Evolutionary conservation across 306 rosid species (phyloP).

Genomic region (Corylus avellana): DNA sequence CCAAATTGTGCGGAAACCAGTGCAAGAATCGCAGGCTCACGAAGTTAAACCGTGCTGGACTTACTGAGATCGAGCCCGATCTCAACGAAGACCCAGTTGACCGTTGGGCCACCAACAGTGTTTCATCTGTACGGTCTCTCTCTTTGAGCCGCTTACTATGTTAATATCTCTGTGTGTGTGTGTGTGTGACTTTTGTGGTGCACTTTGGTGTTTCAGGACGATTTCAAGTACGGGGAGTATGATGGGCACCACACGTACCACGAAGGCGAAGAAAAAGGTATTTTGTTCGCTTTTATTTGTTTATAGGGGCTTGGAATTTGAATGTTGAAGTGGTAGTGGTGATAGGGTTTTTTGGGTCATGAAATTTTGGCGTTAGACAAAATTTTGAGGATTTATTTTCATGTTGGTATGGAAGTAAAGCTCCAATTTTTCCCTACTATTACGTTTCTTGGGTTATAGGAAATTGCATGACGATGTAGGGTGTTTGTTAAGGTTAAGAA

Average conservation of each 20-base stretch:
- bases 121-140: constrained; percentile 46
- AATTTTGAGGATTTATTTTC: neutral
- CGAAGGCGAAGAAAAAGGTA: constrained; percentile 71
- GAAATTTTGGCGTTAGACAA: neutral
- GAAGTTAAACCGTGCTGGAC: constrained; percentile 62
- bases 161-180: neutral
- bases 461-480: neutral
- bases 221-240: constrained; percentile 67
- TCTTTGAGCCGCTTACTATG: neutral
- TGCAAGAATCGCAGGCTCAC: constrained; percentile 29
- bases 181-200: neutral
- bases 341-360: neutral
- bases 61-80: constrained; percentile 74
- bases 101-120: constrained; percentile 58
- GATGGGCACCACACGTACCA: constrained; percentile 83
- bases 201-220: constrained; percentile 55
- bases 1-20: constrained; percentile 31
- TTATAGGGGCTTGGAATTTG: neutral
- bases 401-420: neutral
- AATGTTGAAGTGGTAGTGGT: neutral
- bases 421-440: neutral
- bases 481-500: neutral
- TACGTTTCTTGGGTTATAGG: neutral
- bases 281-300: neutral
- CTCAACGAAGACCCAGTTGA: constrained; percentile 78